Evolutionary conservation across 2,329 filamentous ascomycete genomes (phyloP).

Genomic region (Microsporum ferrugineum): DNA sequence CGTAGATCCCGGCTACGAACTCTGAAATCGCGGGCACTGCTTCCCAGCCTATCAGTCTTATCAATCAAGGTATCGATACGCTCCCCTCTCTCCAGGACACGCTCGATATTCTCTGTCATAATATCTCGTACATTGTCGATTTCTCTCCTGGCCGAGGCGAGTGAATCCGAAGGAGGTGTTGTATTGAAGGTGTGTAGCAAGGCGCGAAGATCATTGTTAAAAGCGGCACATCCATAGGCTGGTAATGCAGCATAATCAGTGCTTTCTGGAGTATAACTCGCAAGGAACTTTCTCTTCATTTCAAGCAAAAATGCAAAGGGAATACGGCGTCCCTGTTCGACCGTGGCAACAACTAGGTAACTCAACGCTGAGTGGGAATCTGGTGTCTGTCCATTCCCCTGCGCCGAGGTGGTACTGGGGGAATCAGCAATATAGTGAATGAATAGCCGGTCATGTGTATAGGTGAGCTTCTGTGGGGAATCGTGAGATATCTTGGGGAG

Average conservation of each 20-base stretch:
- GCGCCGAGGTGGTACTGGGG: conserved; percentile 48
- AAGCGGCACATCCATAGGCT: conserved; percentile 78
- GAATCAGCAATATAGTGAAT: conserved; percentile 92
- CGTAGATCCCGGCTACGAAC: conserved; percentile 76
- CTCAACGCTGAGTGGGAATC: conserved; percentile 69
- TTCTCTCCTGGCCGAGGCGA: conserved; percentile 71
- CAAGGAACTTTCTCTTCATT: conserved; percentile 77
- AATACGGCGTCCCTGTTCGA: conserved; percentile 70
- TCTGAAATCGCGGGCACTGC: conserved; percentile 79
- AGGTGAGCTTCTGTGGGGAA: conserved; percentile 76
- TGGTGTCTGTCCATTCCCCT: conserved; percentile 29
- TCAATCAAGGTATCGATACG: conserved; percentile 87
- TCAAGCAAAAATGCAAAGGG: conserved; percentile 88
- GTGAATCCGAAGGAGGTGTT: conserved; percentile 65
- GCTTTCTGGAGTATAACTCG: conserved; percentile 51
- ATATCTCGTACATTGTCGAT: conserved; percentile 88
- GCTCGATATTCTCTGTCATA: conserved; percentile 93
- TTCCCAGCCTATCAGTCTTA: conserved; percentile 87
- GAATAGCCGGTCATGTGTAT: conserved; percentile 81
- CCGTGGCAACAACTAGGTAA: conserved; percentile 79
- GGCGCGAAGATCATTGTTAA: conserved; percentile 65
- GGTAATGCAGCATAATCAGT: conserved; percentile 69
- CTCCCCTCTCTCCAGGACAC: conserved; percentile 79
- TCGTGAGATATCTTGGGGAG: conserved; percentile 86
- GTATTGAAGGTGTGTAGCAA: conserved; percentile 79